Base-by-base conservation (phyloP, 2,329 filamentous ascomycete genomes). In the Sporothrix schenckii region DNA sequence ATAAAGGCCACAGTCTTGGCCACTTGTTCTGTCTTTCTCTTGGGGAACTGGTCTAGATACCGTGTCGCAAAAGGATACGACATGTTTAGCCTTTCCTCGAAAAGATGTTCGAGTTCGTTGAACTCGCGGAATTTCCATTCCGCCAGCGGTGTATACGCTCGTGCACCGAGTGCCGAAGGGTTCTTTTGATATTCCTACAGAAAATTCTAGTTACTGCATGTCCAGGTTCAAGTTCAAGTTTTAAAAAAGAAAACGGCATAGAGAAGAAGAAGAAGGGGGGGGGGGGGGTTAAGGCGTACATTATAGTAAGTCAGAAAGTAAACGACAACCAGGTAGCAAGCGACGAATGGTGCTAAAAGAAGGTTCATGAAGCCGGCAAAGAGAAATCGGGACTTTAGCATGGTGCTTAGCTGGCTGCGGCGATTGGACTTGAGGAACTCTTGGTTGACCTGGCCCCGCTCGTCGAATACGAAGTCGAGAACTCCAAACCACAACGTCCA, bases 101-200 rank as follows among this genome's bases (percentile, higher is more conserved):
- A 99, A 2, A 98, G 85, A 79, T 99, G 95, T 70, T 91, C 91
- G 0, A 99, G 85, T 79, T 99, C 95, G 76, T 99, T 99, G 85
- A 98, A 99, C 78, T 98, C 94, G 63, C 95, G 90, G 73, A 99
- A 97, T 76, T 97, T 98, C 95, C 95, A 99, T 78, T 97, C 92
- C 0, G 95, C 95, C 66, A 97, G 87, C 1, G 93, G 92, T 0
- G 94, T 98, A 78, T 97, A 99, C 74, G 93, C 90, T 53, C 95
- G 89, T 19, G 93, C 91, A n/a, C 92, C 91, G 50, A 97, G 87
- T 73, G 93, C 90, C 0, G 92, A 89, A 0, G 93, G 94, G 73
- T 97, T 97, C 77, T 94, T 96, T 80, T 97, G 93, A 77, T 97
- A 97, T 83, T 99, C 94, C 91, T 93, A 72, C 3, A 56, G 13